These are phyloP conservation scores for Wallacemonas sp. DNA, from an alignment of 208 protist genomes.

Conservation along the genomic window DNA sequence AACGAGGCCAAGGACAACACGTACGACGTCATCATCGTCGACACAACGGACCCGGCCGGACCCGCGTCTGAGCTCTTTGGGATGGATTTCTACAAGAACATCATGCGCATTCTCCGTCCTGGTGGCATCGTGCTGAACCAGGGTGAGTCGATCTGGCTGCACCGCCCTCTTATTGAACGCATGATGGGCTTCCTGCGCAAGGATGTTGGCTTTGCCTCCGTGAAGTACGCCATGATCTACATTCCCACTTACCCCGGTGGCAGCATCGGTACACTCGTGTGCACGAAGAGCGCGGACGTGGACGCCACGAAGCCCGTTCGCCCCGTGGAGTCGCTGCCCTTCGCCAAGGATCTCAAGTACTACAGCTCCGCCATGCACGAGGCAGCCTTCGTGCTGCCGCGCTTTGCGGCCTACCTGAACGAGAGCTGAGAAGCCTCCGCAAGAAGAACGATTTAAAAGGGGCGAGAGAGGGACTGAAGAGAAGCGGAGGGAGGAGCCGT, in stretches of 20 bases:
- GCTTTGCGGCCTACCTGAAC: slow-evolving; percentile 76
- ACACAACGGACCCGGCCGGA: slow-evolving; percentile 93
- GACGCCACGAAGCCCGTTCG: slow-evolving; percentile 60
- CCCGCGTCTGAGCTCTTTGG: slow-evolving; percentile 89
- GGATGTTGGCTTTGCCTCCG: slow-evolving; percentile 73
- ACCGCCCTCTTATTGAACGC: slow-evolving; percentile 89
- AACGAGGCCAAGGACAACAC: slow-evolving; percentile 53
- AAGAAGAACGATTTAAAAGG: not conserved
- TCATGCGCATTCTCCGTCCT: slow-evolving; percentile 76
- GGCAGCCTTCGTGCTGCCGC: slow-evolving; percentile 80
- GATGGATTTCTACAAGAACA: slow-evolving; percentile 80
- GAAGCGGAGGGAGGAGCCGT: not conserved
- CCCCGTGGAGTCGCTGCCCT: slow-evolving; percentile 58
- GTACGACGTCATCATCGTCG: slow-evolving; percentile 95
- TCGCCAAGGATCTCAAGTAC: slow-evolving; percentile 81
- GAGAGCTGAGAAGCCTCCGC: too few relatives aligned
- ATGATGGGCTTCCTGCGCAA: slow-evolving; percentile 81
- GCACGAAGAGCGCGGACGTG: slow-evolving; percentile 59
- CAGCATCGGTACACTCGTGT: slow-evolving; percentile 88
- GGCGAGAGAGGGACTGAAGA: not conserved
- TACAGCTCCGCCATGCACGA: slow-evolving; percentile 83
- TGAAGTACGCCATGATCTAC: slow-evolving; percentile 92
- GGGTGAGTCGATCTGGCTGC: slow-evolving; percentile 91
- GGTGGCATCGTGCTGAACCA: slow-evolving; percentile 89
- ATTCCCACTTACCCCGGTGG: slow-evolving; percentile 95